phyloP scores from a whole-genome alignment of 352 stramenopile species.

The Phytophthora pluvialis region DNA sequence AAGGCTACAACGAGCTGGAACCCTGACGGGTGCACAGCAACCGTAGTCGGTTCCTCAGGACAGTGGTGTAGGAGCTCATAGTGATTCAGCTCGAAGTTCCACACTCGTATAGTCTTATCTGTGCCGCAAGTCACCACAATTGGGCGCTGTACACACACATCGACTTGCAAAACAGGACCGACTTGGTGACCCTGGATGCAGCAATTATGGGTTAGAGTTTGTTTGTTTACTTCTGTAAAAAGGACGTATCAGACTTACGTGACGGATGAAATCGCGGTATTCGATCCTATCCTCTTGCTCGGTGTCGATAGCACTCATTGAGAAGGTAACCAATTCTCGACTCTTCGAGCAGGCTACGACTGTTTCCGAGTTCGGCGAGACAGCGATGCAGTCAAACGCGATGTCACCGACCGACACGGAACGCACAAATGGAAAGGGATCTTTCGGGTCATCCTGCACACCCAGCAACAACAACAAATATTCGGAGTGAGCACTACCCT shows the following conservation, averaged over 20 bases:
- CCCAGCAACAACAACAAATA: neutral
- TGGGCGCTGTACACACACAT: conserved; percentile 84
- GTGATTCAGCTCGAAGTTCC: conserved; percentile 79
- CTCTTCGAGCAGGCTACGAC: conserved; percentile 71
- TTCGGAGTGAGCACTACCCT: neutral
- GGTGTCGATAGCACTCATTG: conserved; percentile 75
- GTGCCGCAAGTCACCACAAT: conserved; percentile 82
- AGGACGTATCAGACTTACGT: conserved; percentile 38
- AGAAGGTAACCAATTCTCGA: conserved; percentile 70
- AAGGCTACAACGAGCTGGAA: conserved; percentile 79
- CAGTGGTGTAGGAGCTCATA: conserved; percentile 76
- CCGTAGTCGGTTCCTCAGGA: conserved; percentile 63
- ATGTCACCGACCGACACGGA: conserved; percentile 75
- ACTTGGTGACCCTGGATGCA: conserved; percentile 59
- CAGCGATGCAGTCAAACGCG: conserved; percentile 72
- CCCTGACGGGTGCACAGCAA: conserved; percentile 72
- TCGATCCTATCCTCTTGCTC: conserved; percentile 80
- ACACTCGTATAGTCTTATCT: conserved; percentile 88
- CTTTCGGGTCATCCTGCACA: conserved; percentile 71
- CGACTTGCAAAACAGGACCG: conserved; percentile 70
- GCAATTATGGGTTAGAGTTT: conserved; percentile 4
- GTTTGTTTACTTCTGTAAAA: neutral
- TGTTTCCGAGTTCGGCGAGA: conserved; percentile 71
- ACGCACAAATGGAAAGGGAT: conserved; percentile 79
- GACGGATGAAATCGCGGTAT: conserved; percentile 62